These are phyloP conservation scores for Hylodesmum podocarpum DNA, from an alignment of 306 rosid genomes.

Conservation along the genomic window DNA sequence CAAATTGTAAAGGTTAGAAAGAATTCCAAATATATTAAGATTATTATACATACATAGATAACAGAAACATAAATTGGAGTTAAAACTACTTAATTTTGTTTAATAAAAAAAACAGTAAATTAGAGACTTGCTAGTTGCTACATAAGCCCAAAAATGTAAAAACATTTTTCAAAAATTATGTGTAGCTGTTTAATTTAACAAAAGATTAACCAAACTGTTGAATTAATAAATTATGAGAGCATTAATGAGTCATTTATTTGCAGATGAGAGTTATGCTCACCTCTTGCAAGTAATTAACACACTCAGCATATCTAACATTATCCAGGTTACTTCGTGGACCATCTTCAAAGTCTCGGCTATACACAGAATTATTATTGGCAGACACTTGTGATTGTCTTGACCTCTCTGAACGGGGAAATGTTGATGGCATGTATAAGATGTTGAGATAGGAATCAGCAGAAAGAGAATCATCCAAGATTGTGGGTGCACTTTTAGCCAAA, in stretches of 20 bases:
- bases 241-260: constrained; percentile 24
- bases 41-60: neutral
- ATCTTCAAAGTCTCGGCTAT: constrained; percentile 71
- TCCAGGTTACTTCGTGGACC: constrained; percentile 97
- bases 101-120: neutral
- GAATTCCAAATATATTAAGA: neutral
- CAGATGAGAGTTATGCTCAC: constrained; percentile 46
- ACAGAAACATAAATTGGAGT: neutral
- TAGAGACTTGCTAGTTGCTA: neutral
- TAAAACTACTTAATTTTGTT: neutral
- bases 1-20: constrained; percentile 5
- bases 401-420: constrained; percentile 94
- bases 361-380: constrained; percentile 54
- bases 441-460: constrained; percentile 98
- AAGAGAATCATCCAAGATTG: constrained; percentile 97
- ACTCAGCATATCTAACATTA: constrained; percentile 69
- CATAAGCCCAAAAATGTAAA: neutral
- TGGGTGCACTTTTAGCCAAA: constrained; percentile 95
- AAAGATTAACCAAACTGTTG: constrained; percentile 6
- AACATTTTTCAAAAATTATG: constrained; percentile 20
- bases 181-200: neutral
- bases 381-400: constrained; percentile 72
- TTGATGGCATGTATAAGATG: constrained; percentile 93
- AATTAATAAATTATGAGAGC: neutral
- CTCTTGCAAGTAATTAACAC: constrained; percentile 89